Conservation (phyloP, 768 basidiomycete species). For the Fomitopsis serialis region DNA sequence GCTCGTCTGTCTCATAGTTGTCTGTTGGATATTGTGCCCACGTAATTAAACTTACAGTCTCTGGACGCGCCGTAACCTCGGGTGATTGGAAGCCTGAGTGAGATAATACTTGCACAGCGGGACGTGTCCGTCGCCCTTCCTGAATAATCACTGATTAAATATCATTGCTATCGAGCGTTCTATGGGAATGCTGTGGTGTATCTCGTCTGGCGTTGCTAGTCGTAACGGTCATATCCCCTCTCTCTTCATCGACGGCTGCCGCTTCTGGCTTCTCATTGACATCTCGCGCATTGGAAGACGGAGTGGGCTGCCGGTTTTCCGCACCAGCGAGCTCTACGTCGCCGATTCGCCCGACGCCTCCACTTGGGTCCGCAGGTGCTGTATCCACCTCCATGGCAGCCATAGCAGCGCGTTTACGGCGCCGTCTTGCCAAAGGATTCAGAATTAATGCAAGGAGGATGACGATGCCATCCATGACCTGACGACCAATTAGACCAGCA, state of each 20-base stretch:
- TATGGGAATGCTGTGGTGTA: too few species aligned
- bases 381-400: not conserved
- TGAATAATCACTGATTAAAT: too few species aligned
- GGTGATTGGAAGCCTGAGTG: too few species aligned
- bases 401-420: slow-evolving; percentile 22
- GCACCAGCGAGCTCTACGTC: not conserved
- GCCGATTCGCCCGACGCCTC: not conserved
- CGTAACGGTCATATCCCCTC: too few species aligned
- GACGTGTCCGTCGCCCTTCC: too few species aligned
- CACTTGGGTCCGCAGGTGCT: not conserved
- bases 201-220: too few species aligned
- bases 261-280: too few species aligned
- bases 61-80: too few species aligned
- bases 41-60: not conserved
- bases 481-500: not conserved
- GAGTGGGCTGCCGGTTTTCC: not conserved
- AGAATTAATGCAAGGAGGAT: slow-evolving; percentile 57
- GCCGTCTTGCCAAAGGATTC: slow-evolving; percentile 49
- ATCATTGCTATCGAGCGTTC: too few species aligned
- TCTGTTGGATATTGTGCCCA: not conserved
- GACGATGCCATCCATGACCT: slow-evolving; percentile 61
- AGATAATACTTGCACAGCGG: too few species aligned
- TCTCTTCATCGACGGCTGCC: too few species aligned
- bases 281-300: not conserved
- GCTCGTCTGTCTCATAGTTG: not conserved